Evolutionary conservation across 345 rosid genomes (phyloP).

Genomic region (Iberis pinnata): DNA sequence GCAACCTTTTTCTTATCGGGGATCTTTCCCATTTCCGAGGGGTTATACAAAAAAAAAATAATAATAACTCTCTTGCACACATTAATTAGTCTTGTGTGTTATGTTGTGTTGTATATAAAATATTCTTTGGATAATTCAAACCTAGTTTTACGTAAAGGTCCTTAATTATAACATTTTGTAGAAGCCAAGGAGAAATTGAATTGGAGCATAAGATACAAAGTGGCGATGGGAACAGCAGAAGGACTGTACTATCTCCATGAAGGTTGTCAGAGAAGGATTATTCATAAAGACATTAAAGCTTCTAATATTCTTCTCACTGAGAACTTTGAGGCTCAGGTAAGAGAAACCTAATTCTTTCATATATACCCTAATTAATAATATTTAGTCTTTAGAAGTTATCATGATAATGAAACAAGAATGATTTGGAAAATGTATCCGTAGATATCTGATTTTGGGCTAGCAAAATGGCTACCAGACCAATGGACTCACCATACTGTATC

Average conservation of each 20-base stretch:
- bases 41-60: too few species aligned
- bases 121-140: too few species aligned
- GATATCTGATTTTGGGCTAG: conserved; percentile 97
- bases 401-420: background rate
- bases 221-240: conserved; percentile 71
- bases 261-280: conserved; percentile 85
- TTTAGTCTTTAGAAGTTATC: background rate
- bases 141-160: too few species aligned
- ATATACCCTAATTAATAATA: background rate
- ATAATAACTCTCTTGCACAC: too few species aligned
- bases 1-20: too few species aligned
- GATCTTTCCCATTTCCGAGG: too few species aligned
- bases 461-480: conserved; percentile 91
- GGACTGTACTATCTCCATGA: conserved; percentile 84
- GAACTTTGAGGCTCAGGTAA: conserved; percentile 80
- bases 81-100: too few species aligned
- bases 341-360: background rate
- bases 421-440: conserved; percentile 9
- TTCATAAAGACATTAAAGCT: conserved; percentile 93
- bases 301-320: conserved; percentile 75
- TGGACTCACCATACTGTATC: conserved; percentile 84
- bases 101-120: too few species aligned
- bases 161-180: conserved; percentile 22
- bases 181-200: conserved; percentile 54
- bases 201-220: conserved; percentile 62